Base-by-base conservation (phyloP, 306 rosid genomes). In the Amphicarpaea edgeworthii region DNA sequence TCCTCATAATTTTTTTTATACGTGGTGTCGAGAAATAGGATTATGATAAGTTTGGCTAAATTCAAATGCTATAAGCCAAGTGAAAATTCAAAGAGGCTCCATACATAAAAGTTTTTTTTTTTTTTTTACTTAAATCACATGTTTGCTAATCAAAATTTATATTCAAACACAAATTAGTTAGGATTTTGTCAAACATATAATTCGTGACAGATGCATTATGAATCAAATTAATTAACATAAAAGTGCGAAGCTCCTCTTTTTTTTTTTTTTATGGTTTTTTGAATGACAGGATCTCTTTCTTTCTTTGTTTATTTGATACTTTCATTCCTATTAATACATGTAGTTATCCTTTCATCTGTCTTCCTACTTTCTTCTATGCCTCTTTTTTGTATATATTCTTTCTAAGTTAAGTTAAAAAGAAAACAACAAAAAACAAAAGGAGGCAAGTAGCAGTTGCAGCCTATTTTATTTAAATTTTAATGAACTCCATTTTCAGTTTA, bases 361-460 rank as follows among this genome's bases (percentile, higher is more conserved):
- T 30, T 51, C 4, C 49, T 11, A 11, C 73, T 20, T 32, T 20
- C 20, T 53, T 76, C 1, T 4, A 24, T 11, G 45, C 3, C 16
- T 16, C 17, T 40, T n/a, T 14, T 64, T 16, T 51, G 58, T 51
- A 8, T 51, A 69, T 69, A 71, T 79, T 79, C 78, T 53, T 54
- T 73, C 15, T 54, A 38, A 17, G 62, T 45, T 30, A 49, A 63
- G 83, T 53, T 66, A 73, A 65, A 66, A 23, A 49, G 70, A 73
- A 55, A 66, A 57, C 47, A 43, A 73, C 75, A 73, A 73, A 64
- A 41, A 57, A 58, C 70, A 59, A 69, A 78, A 20, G 63, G 46
- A 66, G n/a, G n/a, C n/a, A n/a, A n/a, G n/a, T n/a, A n/a, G 63
- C 47, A 55, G 83, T 54, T 43, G 54, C 11, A 16, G 57, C n/a